Conservation (phyloP, 139 green algal genomes). For the Diplosphaera chodatii region DNA sequence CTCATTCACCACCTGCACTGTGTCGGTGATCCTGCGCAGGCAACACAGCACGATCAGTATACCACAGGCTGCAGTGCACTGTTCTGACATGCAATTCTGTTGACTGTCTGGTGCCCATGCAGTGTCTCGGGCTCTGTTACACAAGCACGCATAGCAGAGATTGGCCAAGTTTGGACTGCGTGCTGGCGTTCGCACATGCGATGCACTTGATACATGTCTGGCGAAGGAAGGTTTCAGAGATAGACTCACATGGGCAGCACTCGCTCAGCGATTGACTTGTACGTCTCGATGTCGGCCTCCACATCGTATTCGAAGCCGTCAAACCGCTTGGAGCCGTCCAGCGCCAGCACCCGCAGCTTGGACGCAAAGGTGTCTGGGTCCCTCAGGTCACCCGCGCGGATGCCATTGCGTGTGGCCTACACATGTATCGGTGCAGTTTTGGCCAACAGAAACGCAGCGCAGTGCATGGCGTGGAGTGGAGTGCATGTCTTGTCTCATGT, state of each 20-base stretch:
- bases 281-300: conserved; percentile 77
- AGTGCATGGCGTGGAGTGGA: not conserved
- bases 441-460: too few species aligned
- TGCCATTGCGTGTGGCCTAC: conserved; percentile 82
- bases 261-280: conserved; percentile 56
- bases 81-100: too few species aligned
- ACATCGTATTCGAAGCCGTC: conserved; percentile 72
- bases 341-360: conserved; percentile 64
- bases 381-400: conserved; percentile 86
- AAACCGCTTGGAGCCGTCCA: conserved; percentile 74
- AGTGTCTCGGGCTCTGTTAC: too few species aligned
- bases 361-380: conserved; percentile 51
- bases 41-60: not conserved
- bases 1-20: conserved; percentile 68
- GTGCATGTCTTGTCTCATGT: not conserved
- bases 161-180: too few species aligned
- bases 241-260: conserved; percentile 20
- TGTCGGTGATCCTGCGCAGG: conserved; percentile 51
- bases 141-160: too few species aligned
- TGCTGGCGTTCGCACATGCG: too few species aligned
- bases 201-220: too few species aligned
- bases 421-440: not conserved
- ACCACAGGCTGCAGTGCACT: too few species aligned
- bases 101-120: too few species aligned
- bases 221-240: too few species aligned